A percentile compares a stretch with the other conserved stretches of the same genome.
phyloP scores from a whole-genome alignment of 75 land plant genomes.

The Pseudotsuga menziesii region DNA sequence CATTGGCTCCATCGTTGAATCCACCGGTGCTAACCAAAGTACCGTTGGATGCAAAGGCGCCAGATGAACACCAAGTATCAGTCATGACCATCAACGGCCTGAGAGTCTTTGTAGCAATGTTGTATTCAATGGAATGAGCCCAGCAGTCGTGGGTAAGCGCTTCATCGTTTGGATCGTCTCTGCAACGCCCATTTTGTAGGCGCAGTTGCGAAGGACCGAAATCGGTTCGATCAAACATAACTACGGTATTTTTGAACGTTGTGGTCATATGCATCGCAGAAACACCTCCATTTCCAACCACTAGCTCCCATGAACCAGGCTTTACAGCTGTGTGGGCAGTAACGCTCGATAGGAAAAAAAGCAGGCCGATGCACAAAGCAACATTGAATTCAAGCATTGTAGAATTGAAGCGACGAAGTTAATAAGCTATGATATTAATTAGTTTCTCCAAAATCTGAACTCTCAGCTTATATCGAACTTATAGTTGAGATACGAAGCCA shows the following conservation, averaged over 20 bases:
- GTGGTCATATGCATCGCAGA: slow-evolving; percentile 30
- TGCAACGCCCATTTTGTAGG: slow-evolving; percentile 19
- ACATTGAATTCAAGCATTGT: too few species aligned
- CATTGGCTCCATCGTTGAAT: too few species aligned
- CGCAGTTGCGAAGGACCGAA: slow-evolving; percentile 20
- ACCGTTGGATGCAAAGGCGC: slow-evolving; percentile 19
- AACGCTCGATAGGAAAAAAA: too few species aligned
- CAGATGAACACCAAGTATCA: slow-evolving; percentile 43
- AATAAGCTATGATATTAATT: too few species aligned
- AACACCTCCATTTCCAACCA: slow-evolving; percentile 19
- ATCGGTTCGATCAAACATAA: slow-evolving; percentile 43
- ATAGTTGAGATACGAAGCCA: too few species aligned
- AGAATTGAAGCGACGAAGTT: too few species aligned
- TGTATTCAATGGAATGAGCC: slow-evolving; percentile 53
- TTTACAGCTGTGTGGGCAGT: too few species aligned
- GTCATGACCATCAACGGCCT: slow-evolving; percentile 38
- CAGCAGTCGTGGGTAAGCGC: slow-evolving; percentile 28
- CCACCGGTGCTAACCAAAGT: slow-evolving; percentile 30
- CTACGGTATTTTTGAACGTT: slow-evolving; percentile 24
- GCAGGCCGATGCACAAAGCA: too few species aligned
- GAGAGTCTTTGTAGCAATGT: slow-evolving; percentile 10
- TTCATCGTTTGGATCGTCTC: slow-evolving; percentile 2
- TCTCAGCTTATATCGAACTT: too few species aligned
- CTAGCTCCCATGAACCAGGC: slow-evolving; percentile 34
- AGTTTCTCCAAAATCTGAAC: too few species aligned